phyloP scores from a whole-genome alignment of 208 protist genomes.

The Acanthamoeba royreba region DNA sequence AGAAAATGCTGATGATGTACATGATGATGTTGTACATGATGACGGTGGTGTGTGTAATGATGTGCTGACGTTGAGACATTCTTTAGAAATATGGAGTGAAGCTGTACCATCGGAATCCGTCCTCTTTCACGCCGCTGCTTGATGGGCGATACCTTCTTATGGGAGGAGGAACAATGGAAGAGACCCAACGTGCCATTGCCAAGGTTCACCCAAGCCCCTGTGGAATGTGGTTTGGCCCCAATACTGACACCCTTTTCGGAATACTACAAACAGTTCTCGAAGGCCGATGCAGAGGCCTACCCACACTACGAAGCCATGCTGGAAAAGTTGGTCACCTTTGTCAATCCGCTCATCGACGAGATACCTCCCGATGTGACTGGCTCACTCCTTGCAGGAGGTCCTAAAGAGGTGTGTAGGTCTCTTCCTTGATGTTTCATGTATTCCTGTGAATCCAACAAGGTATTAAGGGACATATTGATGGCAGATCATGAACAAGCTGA shows the following conservation, averaged over 20 bases:
- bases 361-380: not conserved
- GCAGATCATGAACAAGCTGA: not conserved
- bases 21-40: not conserved
- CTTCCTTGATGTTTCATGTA: not conserved
- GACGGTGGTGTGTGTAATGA: not conserved
- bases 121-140: conserved; percentile 65
- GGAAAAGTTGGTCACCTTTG: not conserved
- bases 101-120: conserved; percentile 61
- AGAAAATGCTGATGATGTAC: not conserved
- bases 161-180: conserved; percentile 35
- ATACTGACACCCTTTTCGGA: not conserved
- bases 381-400: not conserved
- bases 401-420: conserved; percentile 17
- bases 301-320: conserved; percentile 60
- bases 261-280: conserved; percentile 54
- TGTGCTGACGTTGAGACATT: not conserved
- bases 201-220: not conserved
- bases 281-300: conserved; percentile 63
- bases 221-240: not conserved
- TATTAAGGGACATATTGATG: too few species aligned
- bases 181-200: conserved; percentile 48
- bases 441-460: too few species aligned
- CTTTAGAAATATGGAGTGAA: conserved; percentile 51
- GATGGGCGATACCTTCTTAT: conserved; percentile 65
- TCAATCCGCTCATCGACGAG: conserved; percentile 38